phyloP scores from a whole-genome alignment of 495 filamentous ascomycete species.

The Cercophora newfieldiana region DNA sequence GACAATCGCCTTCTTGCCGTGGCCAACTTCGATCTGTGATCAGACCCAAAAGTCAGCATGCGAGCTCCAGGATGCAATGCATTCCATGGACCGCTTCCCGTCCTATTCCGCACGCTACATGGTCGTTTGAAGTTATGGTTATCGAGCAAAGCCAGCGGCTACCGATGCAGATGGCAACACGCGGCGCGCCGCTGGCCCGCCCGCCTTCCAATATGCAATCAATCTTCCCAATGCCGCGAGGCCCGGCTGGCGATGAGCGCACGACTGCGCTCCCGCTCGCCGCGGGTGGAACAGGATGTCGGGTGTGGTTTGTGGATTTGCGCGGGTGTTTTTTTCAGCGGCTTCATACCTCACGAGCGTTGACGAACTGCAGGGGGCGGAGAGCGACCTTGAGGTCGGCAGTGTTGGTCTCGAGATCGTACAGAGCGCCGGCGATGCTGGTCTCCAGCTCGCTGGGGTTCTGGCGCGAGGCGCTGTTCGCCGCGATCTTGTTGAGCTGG shows the following conservation, averaged over 20 bases:
- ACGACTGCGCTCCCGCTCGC: constrained; percentile 13
- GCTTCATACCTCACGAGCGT: constrained; percentile 93
- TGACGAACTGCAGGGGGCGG: constrained; percentile 94
- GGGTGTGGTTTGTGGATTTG: constrained; percentile 27
- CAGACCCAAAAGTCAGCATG: constrained; percentile 67
- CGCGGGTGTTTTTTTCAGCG: constrained; percentile 26
- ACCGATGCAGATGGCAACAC: constrained; percentile 2
- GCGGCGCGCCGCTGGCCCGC: constrained; percentile 19
- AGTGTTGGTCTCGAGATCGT: constrained; percentile 97
- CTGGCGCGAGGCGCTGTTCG: constrained; percentile 89
- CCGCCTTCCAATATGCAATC: constrained; percentile 34
- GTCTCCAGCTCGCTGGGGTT: constrained; percentile 94
- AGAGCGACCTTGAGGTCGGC: constrained; percentile 90
- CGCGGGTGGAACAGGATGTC: constrained; percentile 43
- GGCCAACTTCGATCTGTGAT: constrained; percentile 93
- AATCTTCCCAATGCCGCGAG: constrained; percentile 34
- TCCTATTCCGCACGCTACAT: constrained; percentile 58
- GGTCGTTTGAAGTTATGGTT: constrained; percentile 34
- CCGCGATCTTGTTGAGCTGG: constrained; percentile 94
- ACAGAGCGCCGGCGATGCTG: constrained; percentile 90
- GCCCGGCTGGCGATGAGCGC: constrained; percentile 26
- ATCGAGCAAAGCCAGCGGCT: constrained; percentile 16
- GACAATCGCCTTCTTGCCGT: constrained; percentile 99
- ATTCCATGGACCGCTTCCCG: constrained; percentile 68
- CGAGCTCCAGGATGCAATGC: constrained; percentile 56